Evolutionary conservation across 371 early-diverging fungal genomes (phyloP).

Genomic region (Sporodiniella umbellata): DNA sequence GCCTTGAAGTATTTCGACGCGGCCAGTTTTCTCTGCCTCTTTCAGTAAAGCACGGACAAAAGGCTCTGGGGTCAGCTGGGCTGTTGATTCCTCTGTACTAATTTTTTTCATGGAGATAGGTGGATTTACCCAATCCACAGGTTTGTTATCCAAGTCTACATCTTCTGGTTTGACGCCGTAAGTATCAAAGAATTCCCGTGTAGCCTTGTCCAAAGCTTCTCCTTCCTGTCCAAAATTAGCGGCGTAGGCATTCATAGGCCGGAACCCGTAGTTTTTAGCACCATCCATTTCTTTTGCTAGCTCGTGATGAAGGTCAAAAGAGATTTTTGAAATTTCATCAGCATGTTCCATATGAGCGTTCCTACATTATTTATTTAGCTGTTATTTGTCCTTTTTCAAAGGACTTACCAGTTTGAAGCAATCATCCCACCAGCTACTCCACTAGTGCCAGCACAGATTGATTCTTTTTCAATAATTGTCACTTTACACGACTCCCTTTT

Average conservation of each 20-base stretch:
- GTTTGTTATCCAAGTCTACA: too few species aligned
- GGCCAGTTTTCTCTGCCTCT: slow-evolving; percentile 36
- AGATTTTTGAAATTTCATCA: slow-evolving; percentile 45
- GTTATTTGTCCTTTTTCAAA: too few species aligned
- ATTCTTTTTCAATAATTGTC: slow-evolving; percentile 49
- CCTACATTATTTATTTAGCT: slow-evolving; percentile 13
- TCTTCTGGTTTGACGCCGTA: too few species aligned
- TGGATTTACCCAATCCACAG: slow-evolving; percentile 41
- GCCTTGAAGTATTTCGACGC: slow-evolving; percentile 16
- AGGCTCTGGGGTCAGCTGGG: slow-evolving; percentile 61
- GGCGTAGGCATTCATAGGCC: slow-evolving; percentile 51
- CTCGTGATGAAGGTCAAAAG: slow-evolving; percentile 63
- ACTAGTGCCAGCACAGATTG: slow-evolving; percentile 61
- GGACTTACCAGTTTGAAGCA: slow-evolving; percentile 61
- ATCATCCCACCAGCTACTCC: slow-evolving; percentile 76
- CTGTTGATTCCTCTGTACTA: slow-evolving; percentile 49
- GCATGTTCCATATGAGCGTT: slow-evolving; percentile 46
- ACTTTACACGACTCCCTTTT: slow-evolving; percentile 19
- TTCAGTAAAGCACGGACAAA: slow-evolving; percentile 48
- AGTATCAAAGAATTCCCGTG: too few species aligned
- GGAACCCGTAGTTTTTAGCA: slow-evolving; percentile 53
- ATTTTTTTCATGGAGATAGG: slow-evolving; percentile 41
- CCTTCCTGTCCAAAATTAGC: slow-evolving; percentile 29
- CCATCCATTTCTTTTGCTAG: slow-evolving; percentile 58
- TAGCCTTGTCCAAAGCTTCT: neutral